Percentiles rank a stretch among this genome's conserved stretches.
These are phyloP conservation scores for Xylaria scruposa DNA, from an alignment of 495 filamentous ascomycete species.

Conservation along the genomic window DNA sequence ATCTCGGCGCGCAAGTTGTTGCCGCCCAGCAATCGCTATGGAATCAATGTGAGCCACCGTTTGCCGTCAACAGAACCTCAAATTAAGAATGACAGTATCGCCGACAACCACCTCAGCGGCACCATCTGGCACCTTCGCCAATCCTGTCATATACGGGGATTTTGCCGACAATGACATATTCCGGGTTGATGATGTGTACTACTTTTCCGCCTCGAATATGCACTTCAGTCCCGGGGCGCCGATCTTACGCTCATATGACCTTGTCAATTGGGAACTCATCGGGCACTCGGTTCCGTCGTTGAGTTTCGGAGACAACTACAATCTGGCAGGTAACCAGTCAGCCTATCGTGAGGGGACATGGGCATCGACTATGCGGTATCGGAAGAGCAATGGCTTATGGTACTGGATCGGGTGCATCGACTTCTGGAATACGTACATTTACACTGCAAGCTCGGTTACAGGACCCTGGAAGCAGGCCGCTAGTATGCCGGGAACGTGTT, in stretches of 20 bases:
- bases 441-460: conserved; percentile 44
- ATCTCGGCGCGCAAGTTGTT: neutral
- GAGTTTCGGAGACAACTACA: conserved; percentile 55
- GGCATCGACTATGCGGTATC: conserved; percentile 61
- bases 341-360: conserved; percentile 63
- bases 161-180: conserved; percentile 42
- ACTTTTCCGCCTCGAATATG: conserved; percentile 64
- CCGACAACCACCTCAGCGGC: neutral
- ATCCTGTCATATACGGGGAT: conserved; percentile 41
- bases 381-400: conserved; percentile 50
- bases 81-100: neutral
- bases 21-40: too few relatives aligned
- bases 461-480: conserved; percentile 37
- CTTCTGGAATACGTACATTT: conserved; percentile 55
- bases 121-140: conserved; percentile 31
- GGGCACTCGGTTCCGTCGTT: conserved; percentile 60
- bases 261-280: conserved; percentile 63
- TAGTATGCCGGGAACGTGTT: conserved; percentile 47
- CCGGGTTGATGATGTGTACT: conserved; percentile 41
- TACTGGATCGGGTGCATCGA: conserved; percentile 66
- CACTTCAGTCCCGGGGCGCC: conserved; percentile 66
- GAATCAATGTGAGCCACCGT: too few relatives aligned
- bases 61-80: too few relatives aligned
- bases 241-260: conserved; percentile 61
- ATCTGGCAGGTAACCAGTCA: conserved; percentile 41